A percentile compares a stretch with the other conserved stretches of the same genome.
Evolutionary conservation across 352 stramenopile genomes (phyloP).

Genomic region (Phytophthora cryptogea): DNA sequence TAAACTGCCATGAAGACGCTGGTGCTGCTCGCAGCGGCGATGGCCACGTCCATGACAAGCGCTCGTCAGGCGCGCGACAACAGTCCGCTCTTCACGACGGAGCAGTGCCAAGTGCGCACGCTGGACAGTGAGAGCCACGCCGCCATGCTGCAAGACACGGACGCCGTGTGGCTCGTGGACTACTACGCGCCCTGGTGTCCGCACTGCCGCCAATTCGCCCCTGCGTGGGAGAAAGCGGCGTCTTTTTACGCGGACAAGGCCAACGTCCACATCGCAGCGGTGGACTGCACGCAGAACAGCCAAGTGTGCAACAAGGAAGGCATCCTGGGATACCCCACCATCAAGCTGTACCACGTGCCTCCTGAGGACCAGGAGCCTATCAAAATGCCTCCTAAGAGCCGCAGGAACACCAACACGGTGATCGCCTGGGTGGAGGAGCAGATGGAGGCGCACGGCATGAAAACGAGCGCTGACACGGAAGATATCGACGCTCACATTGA

Average conservation of each 20-base stretch:
- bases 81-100: conserved; percentile 64
- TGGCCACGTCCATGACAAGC: conserved; percentile 2
- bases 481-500: conserved; percentile 63
- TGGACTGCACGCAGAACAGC: conserved; percentile 76
- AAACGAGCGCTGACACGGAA: conserved; percentile 44
- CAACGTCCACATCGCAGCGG: conserved; percentile 60
- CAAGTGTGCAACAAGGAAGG: conserved; percentile 60
- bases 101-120: conserved; percentile 51
- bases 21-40: conserved; percentile 10
- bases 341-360: conserved; percentile 77
- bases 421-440: conserved; percentile 73
- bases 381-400: conserved; percentile 44
- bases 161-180: conserved; percentile 73
- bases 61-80: conserved; percentile 34
- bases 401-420: conserved; percentile 55
- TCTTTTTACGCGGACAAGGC: conserved; percentile 64
- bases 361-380: conserved; percentile 27
- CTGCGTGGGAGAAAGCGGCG: conserved; percentile 69
- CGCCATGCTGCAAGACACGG: conserved; percentile 43
- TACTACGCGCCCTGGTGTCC: conserved; percentile 86
- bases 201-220: conserved; percentile 77
- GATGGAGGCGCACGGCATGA: conserved; percentile 52
- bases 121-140: conserved; percentile 43
- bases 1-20: conserved; percentile 23
- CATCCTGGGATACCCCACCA: conserved; percentile 64